A percentile compares a stretch with the other conserved stretches of the same genome.
Conservation (phyloP, 1,284 basidiomycete species). For the Cutaneotrichosporon sp. region DNA sequence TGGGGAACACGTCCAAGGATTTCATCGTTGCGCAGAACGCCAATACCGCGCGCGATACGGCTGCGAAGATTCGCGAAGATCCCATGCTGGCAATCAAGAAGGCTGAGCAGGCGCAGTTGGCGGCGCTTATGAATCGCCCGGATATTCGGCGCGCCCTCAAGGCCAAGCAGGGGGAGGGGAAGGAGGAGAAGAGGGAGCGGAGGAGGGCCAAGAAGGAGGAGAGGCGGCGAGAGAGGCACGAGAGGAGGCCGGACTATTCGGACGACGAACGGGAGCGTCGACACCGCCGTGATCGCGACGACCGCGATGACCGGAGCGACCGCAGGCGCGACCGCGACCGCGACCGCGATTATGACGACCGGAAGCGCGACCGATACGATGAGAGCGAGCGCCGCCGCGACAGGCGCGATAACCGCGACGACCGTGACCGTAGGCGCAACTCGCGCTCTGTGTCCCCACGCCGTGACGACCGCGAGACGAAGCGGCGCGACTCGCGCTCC, state of each 20-base stretch:
- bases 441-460: not conserved
- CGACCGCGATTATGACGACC: constrained; percentile 8
- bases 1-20: constrained; percentile 79
- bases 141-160: constrained; percentile 78
- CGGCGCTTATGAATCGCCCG: constrained; percentile 87
- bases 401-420: constrained; percentile 32
- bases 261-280: constrained; percentile 18
- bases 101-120: constrained; percentile 90
- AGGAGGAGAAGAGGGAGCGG: constrained; percentile 61
- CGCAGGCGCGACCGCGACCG: constrained; percentile 8
- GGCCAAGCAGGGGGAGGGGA: constrained; percentile 60
- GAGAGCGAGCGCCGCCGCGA: constrained; percentile 16
- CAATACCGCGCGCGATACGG: constrained; percentile 82
- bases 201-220: constrained; percentile 61
- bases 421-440: constrained; percentile 6
- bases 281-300: constrained; percentile 16
- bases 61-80: constrained; percentile 92
- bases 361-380: constrained; percentile 16
- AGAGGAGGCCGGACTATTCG: constrained; percentile 14
- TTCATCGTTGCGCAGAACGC: constrained; percentile 92
- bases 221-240: constrained; percentile 21
- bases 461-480: constrained; percentile 1
- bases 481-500: constrained; percentile 8
- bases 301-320: no score
- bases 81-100: constrained; percentile 94